These are phyloP conservation scores for Pyrenophora graminea DNA, from an alignment of 2,329 filamentous ascomycete species.

Conservation along the genomic window DNA sequence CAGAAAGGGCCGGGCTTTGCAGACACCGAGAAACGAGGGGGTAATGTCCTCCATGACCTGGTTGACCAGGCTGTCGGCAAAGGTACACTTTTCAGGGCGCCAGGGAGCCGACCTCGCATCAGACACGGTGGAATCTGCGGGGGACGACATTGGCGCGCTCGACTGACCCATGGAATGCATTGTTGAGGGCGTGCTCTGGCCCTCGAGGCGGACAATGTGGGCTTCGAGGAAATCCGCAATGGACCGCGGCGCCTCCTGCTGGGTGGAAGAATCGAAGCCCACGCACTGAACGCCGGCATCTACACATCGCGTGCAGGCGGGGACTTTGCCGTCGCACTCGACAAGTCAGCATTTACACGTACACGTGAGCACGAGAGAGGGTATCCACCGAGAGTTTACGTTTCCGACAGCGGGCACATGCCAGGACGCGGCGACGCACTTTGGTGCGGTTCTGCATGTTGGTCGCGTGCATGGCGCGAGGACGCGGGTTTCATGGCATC, in stretches of 20 bases:
- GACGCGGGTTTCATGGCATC: slow-evolving; percentile 30
- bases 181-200: slow-evolving; percentile 19
- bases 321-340: slow-evolving; percentile 45
- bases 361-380: slow-evolving; percentile 1
- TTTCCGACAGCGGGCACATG: slow-evolving; percentile 44
- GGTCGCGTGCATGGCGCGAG: slow-evolving; percentile 17
- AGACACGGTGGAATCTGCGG: slow-evolving; percentile 30
- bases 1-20: slow-evolving; percentile 37
- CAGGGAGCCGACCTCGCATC: slow-evolving; percentile 21
- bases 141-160: slow-evolving; percentile 29
- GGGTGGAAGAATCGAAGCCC: slow-evolving; percentile 43
- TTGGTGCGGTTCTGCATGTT: slow-evolving; percentile 41
- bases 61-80: slow-evolving; percentile 39
- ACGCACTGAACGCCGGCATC: slow-evolving; percentile 39
- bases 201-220: slow-evolving; percentile 37
- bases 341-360: slow-evolving; percentile 4
- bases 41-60: slow-evolving; percentile 44
- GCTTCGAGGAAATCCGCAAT: slow-evolving; percentile 42
- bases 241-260: slow-evolving; percentile 39
- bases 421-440: slow-evolving; percentile 42
- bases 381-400: slow-evolving; percentile 40
- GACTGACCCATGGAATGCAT: slow-evolving; percentile 20
- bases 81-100: slow-evolving; percentile 32
- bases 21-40: slow-evolving; percentile 43
- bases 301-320: slow-evolving; percentile 40